phyloP scores from a whole-genome alignment of 2,329 filamentous ascomycete genomes.

The Calonectria multiphialidica region DNA sequence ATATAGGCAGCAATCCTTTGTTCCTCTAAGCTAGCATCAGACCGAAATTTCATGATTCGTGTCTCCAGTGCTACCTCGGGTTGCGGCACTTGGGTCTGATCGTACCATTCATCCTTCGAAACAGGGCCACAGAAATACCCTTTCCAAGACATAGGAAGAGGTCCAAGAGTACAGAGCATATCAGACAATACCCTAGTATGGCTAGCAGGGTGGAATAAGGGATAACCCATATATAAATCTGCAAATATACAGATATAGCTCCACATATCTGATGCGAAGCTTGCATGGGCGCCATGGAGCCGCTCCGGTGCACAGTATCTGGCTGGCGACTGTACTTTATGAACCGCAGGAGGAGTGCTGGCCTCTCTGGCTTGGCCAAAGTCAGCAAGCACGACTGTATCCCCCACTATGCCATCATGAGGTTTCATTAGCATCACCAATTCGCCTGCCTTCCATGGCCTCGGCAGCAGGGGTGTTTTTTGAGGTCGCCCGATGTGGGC shows the following conservation, averaged over 20 bases:
- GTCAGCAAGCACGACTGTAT: conserved; percentile 21
- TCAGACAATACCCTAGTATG: neutral
- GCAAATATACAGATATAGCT: conserved; percentile 30
- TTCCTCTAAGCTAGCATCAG: neutral
- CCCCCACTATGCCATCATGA: conserved; percentile 12
- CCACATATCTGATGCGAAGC: conserved; percentile 30
- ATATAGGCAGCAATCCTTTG: conserved; percentile 3
- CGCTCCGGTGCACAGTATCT: conserved; percentile 30
- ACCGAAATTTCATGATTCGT: neutral
- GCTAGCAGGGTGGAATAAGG: conserved; percentile 4
- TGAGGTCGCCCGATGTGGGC: too few species aligned
- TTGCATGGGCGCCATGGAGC: conserved; percentile 19
- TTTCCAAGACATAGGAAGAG: conserved; percentile 27
- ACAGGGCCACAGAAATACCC: neutral
- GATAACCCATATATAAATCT: conserved; percentile 17
- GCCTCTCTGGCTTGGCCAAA: conserved; percentile 21
- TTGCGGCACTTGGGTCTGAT: conserved; percentile 1
- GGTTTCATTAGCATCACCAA: conserved; percentile 17
- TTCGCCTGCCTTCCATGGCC: too few species aligned
- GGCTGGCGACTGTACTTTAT: conserved; percentile 25
- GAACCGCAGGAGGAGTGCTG: neutral
- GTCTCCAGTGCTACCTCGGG: conserved; percentile 8
- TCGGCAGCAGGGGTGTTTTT: too few species aligned
- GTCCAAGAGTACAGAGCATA: conserved; percentile 20
- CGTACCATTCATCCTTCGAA: conserved; percentile 21